These are phyloP conservation scores for Scenedesmus sp. DNA, from an alignment of 163 green algal genomes.

Conservation along the genomic window DNA sequence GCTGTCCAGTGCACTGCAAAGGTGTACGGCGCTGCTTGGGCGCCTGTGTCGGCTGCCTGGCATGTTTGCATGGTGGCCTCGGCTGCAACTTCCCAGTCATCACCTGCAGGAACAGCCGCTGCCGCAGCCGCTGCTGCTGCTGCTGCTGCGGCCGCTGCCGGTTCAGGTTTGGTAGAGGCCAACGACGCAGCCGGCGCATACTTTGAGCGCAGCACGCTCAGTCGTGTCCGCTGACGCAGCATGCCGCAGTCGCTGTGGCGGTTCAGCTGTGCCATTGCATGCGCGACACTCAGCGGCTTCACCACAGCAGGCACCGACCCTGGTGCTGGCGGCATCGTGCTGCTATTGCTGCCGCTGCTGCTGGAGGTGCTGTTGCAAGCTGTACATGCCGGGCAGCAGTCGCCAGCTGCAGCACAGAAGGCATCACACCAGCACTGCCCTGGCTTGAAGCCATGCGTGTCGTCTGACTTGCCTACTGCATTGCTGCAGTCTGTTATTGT, in stretches of 20 bases:
- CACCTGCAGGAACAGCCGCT: background rate
- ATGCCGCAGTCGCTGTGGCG: background rate
- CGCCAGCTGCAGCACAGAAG: constrained; percentile 25
- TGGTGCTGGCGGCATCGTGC: background rate
- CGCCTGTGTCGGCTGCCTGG: constrained; percentile 32
- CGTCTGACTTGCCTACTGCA: background rate
- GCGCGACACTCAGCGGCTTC: background rate
- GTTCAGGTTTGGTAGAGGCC: background rate
- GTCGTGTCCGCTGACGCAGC: background rate
- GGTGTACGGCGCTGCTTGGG: background rate
- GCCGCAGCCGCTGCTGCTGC: background rate
- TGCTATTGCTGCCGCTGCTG: background rate
- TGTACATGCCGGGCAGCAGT: constrained; percentile 38
- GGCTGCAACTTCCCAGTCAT: constrained; percentile 3
- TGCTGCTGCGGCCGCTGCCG: background rate
- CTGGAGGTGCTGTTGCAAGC: background rate
- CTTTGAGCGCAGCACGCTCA: background rate
- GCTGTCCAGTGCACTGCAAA: constrained; percentile 42
- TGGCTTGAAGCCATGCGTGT: background rate
- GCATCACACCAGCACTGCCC: constrained; percentile 46
- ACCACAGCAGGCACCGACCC: background rate
- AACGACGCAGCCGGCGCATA: background rate
- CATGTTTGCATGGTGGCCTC: constrained; percentile 32
- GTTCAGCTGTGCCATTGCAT: background rate
- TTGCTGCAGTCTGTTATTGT: background rate